Evolutionary conservation across 2,329 filamentous ascomycete species (phyloP).

Genomic region (Paecilomyces niveus): DNA sequence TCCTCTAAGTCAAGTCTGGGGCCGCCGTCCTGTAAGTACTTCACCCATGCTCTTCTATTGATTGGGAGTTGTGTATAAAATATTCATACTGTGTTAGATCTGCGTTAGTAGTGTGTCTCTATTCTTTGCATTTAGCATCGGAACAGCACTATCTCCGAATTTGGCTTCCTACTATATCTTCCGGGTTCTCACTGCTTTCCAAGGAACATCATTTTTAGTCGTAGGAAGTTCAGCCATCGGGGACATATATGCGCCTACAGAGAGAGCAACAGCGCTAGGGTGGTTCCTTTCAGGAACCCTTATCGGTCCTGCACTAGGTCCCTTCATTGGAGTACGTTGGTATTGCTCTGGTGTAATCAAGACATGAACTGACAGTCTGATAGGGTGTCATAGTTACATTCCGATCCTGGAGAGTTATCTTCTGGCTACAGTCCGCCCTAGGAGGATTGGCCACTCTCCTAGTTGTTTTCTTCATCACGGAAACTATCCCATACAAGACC

Average conservation of each 20-base stretch:
- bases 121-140: slow-evolving; percentile 64
- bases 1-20: slow-evolving; percentile 60
- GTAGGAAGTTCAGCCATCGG: slow-evolving; percentile 65
- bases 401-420: slow-evolving; percentile 65
- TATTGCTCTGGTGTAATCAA: background rate
- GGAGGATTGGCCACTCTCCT: slow-evolving; percentile 54
- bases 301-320: slow-evolving; percentile 62
- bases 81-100: slow-evolving; percentile 33
- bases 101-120: slow-evolving; percentile 54
- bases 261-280: slow-evolving; percentile 64
- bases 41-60: background rate
- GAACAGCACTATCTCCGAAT: slow-evolving; percentile 65
- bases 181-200: slow-evolving; percentile 65
- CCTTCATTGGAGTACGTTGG: slow-evolving; percentile 27
- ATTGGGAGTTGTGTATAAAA: background rate
- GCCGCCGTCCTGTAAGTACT: slow-evolving; percentile 47
- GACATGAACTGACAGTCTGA: slow-evolving; percentile 35
- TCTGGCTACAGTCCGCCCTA: slow-evolving; percentile 68
- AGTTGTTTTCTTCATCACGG: slow-evolving; percentile 61
- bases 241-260: slow-evolving; percentile 58
- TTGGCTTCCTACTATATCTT: slow-evolving; percentile 67
- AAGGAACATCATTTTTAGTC: slow-evolving; percentile 67
- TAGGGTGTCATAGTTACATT: slow-evolving; percentile 73
- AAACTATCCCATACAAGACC: slow-evolving; percentile 62
- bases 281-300: slow-evolving; percentile 68